A percentile compares a stretch with the other conserved stretches of the same genome.
phyloP scores from a whole-genome alignment of 139 green algal species.

The Tetraselmis chui region DNA sequence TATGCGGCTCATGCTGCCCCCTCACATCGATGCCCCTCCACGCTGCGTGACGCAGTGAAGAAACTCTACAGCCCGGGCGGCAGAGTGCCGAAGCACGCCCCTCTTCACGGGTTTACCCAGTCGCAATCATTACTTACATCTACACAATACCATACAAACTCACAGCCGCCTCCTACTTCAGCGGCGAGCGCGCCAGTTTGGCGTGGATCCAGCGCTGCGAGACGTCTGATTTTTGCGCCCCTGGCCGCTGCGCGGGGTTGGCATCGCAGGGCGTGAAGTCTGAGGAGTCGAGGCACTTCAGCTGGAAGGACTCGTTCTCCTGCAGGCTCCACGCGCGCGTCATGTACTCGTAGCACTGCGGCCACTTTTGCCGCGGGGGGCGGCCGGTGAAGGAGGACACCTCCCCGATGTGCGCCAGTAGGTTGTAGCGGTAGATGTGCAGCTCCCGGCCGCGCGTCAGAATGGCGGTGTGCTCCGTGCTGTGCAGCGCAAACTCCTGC shows the following conservation, averaged over 20 bases:
- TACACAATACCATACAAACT: no score
- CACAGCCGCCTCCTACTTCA: no score
- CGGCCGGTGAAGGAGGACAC: constrained; percentile 26
- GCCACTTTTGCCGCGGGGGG: constrained; percentile 16
- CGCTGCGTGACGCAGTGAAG: no score
- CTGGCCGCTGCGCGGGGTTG: no score
- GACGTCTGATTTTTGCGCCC: background rate
- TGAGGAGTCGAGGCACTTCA: background rate
- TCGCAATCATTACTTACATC: no score
- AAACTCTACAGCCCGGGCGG: no score
- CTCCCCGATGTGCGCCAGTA: constrained; percentile 31
- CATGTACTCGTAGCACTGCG: constrained; percentile 28
- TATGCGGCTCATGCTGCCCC: no score
- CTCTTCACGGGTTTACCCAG: no score
- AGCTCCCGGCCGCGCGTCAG: background rate
- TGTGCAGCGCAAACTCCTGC: constrained; percentile 14
- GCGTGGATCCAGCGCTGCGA: background rate
- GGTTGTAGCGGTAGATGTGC: constrained; percentile 15
- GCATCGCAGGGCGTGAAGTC: background rate
- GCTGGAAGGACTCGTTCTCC: constrained; percentile 14
- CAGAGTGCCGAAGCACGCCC: no score
- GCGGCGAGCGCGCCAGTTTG: background rate
- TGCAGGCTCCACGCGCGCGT: constrained; percentile 21
- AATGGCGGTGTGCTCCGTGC: background rate
- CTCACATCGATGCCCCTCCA: no score